Evolutionary conservation across 352 stramenopile genomes (phyloP).

Genomic region (Hyaloperonospora arabidopsidis): DNA sequence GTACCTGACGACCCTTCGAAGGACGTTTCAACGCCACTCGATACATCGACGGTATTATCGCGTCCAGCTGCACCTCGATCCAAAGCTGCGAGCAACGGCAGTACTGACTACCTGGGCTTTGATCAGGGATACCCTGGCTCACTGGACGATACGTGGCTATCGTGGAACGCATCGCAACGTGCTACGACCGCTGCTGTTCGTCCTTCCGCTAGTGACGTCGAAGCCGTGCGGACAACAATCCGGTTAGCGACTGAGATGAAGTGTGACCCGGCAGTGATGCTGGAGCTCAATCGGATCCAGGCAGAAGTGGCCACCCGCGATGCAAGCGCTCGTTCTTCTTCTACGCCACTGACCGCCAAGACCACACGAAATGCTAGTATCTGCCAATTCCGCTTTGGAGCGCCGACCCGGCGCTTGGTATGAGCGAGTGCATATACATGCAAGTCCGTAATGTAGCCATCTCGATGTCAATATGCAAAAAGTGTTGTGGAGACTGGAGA

Average conservation of each 20-base stretch:
- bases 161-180: slow-evolving; percentile 38
- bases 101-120: slow-evolving; percentile 19
- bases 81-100: slow-evolving; percentile 6
- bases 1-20: slow-evolving; percentile 8
- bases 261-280: slow-evolving; percentile 41
- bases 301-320: slow-evolving; percentile 29
- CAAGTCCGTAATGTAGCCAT: slow-evolving; percentile 17
- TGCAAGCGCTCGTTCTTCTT: slow-evolving; percentile 5
- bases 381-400: slow-evolving; percentile 51
- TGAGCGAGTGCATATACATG: slow-evolving; percentile 5
- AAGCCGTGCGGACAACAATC: slow-evolving; percentile 57
- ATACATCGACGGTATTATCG: slow-evolving; percentile 3
- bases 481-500: too few relatives aligned
- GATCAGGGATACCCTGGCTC: slow-evolving; percentile 27
- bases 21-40: slow-evolving; percentile 9
- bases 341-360: slow-evolving; percentile 7
- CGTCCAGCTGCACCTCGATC: slow-evolving; percentile 8
- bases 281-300: slow-evolving; percentile 55
- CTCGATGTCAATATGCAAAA: slow-evolving; percentile 11
- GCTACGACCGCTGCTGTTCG: slow-evolving; percentile 8
- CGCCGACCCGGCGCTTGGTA: slow-evolving; percentile 28
- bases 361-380: slow-evolving; percentile 28
- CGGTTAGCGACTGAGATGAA: slow-evolving; percentile 58
- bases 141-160: slow-evolving; percentile 38
- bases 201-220: slow-evolving; percentile 36